These are phyloP conservation scores for Daldinia sp. DNA, from an alignment of 2,329 filamentous ascomycete species.

Conservation along the genomic window DNA sequence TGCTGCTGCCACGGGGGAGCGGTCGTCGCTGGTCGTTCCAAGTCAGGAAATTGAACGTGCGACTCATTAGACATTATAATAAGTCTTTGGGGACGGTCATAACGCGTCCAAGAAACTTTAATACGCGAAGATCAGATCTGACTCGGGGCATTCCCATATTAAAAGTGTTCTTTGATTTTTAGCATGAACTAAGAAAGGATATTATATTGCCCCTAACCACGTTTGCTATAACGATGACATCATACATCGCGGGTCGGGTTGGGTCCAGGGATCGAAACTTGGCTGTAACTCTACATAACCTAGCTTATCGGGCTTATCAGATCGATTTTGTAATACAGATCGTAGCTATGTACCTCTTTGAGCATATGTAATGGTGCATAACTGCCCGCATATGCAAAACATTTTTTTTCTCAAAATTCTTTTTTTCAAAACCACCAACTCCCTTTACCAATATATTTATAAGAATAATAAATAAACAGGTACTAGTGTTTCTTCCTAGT, in stretches of 20 bases:
- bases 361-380: background rate
- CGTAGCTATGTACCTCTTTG: background rate
- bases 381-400: background rate
- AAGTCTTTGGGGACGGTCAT: slow-evolving; percentile 11
- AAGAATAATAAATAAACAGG: background rate
- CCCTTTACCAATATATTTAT: background rate
- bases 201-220: slow-evolving; percentile 2
- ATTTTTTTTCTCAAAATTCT: background rate
- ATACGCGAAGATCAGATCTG: slow-evolving; percentile 10
- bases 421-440: background rate
- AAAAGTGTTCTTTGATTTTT: background rate
- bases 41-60: slow-evolving; percentile 26
- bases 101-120: slow-evolving; percentile 4
- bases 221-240: slow-evolving; percentile 25
- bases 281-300: slow-evolving; percentile 5
- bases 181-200: slow-evolving; percentile 1
- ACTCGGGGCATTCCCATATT: slow-evolving; percentile 20
- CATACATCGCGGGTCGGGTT: slow-evolving; percentile 17
- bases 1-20: slow-evolving; percentile 10
- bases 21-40: slow-evolving; percentile 25
- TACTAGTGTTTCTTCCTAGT: background rate
- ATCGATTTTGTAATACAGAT: too few species aligned
- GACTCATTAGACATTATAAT: slow-evolving; percentile 36
- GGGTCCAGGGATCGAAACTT: slow-evolving; percentile 27
- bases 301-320: slow-evolving; percentile 19